phyloP scores from a whole-genome alignment of 805 yeast species.

The Candida xiaguanensis region DNA sequence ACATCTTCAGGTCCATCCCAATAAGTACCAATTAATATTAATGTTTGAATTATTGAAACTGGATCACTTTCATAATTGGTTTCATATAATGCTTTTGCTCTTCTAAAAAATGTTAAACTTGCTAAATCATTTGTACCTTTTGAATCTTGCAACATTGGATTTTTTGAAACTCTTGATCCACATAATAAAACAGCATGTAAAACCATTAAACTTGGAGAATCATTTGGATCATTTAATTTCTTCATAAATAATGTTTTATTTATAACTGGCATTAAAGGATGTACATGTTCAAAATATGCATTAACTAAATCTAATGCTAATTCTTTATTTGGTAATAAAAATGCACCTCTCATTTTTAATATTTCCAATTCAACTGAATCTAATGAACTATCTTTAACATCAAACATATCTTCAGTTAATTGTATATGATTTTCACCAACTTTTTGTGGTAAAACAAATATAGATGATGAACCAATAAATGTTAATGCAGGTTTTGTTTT shows the following conservation, averaged over 20 bases:
- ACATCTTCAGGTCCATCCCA: conserved; percentile 75
- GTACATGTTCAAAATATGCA: conserved; percentile 58
- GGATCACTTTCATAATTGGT: conserved; percentile 66
- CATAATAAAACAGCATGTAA: conserved; percentile 65
- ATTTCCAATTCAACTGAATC: conserved; percentile 65
- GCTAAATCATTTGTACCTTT: conserved; percentile 53
- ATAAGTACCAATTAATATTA: conserved; percentile 59
- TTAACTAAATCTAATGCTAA: conserved; percentile 59
- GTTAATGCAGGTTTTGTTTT: conserved; percentile 34
- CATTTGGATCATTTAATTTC: conserved; percentile 49
- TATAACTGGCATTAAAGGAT: conserved; percentile 67
- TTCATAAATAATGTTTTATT: conserved; percentile 60
- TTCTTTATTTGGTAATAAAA: conserved; percentile 58
- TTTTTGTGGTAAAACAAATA: conserved; percentile 44
- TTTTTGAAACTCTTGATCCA: conserved; percentile 59
- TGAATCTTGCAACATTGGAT: conserved; percentile 48
- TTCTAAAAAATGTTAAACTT: conserved; percentile 49
- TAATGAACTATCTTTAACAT: conserved; percentile 26
- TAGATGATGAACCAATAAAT: conserved; percentile 52
- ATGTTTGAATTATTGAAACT: conserved; percentile 56
- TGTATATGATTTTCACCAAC: conserved; percentile 47
- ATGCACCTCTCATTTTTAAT: conserved; percentile 64
- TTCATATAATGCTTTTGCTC: conserved; percentile 75
- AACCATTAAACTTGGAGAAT: conserved; percentile 63
- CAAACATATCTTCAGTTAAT: conserved; percentile 40